Evolutionary conservation across 768 basidiomycete genomes (phyloP).

Genomic region (Sistotremastrum suecicum): DNA sequence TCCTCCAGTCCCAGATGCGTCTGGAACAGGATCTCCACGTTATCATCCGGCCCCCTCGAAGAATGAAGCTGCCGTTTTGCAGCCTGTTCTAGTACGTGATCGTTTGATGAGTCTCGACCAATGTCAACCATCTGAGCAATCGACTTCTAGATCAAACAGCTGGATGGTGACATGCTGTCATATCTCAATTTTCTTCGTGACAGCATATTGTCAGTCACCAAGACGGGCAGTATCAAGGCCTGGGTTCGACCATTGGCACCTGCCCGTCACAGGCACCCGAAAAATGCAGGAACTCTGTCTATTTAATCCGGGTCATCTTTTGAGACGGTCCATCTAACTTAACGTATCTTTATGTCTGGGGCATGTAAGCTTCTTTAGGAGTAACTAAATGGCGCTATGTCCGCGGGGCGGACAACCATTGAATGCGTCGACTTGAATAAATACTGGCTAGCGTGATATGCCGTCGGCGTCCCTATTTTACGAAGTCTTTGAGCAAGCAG

Average conservation of each 20-base stretch:
- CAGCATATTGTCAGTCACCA: constrained; percentile 65
- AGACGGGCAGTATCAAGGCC: constrained; percentile 62
- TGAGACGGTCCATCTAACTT: too few species aligned
- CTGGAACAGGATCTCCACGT: constrained; percentile 29
- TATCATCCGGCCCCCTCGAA: constrained; percentile 86
- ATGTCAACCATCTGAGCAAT: neutral
- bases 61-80: constrained; percentile 80
- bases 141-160: constrained; percentile 51
- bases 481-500: too few species aligned
- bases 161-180: constrained; percentile 70
- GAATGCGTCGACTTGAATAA: too few species aligned
- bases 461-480: too few species aligned
- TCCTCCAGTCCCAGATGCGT: constrained; percentile 25
- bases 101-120: constrained; percentile 1
- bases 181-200: constrained; percentile 66
- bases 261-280: neutral
- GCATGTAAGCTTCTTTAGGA: too few species aligned
- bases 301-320: too few species aligned
- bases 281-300: too few species aligned
- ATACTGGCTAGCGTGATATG: too few species aligned
- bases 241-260: constrained; percentile 66
- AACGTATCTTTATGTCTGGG: too few species aligned
- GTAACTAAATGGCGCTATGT: too few species aligned
- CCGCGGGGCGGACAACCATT: too few species aligned
- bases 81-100: constrained; percentile 65